These are phyloP conservation scores for Nicotiana tabacum DNA, from an alignment of 257 asterid species.

Conservation along the genomic window DNA sequence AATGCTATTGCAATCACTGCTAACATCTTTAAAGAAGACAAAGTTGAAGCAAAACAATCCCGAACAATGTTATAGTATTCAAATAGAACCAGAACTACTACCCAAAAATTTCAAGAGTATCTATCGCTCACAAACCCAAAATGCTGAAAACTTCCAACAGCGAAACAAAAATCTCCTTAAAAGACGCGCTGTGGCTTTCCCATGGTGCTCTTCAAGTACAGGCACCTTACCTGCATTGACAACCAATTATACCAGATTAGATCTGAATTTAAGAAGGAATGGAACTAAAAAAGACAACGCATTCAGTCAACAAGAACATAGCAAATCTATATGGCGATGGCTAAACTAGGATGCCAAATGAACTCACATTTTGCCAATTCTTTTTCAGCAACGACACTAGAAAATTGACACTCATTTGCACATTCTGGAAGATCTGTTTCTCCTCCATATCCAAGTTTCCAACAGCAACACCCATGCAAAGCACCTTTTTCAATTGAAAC, in stretches of 20 bases:
- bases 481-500: conserved; percentile 17
- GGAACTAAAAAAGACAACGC: not conserved
- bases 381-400: conserved; percentile 18
- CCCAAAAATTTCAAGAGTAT: conserved; percentile 7
- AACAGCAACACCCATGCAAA: conserved; percentile 13
- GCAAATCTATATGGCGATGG: not conserved
- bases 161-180: conserved; percentile 5
- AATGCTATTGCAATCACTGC: not conserved
- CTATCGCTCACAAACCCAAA: not conserved
- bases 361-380: conserved; percentile 21
- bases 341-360: not conserved
- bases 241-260: not conserved
- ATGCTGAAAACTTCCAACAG: not conserved
- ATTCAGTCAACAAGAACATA: not conserved
- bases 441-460: conserved; percentile 14
- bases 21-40: not conserved
- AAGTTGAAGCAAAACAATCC: not conserved
- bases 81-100: not conserved
- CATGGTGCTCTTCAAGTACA: conserved; percentile 20
- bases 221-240: conserved; percentile 8
- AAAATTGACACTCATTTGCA: conserved; percentile 19
- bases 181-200: conserved; percentile 13
- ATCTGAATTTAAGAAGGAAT: not conserved
- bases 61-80: not conserved
- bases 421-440: conserved; percentile 11